Conservation (phyloP, 2,329 filamentous ascomycete species). For the Colletotrichum liaoningense region DNA sequence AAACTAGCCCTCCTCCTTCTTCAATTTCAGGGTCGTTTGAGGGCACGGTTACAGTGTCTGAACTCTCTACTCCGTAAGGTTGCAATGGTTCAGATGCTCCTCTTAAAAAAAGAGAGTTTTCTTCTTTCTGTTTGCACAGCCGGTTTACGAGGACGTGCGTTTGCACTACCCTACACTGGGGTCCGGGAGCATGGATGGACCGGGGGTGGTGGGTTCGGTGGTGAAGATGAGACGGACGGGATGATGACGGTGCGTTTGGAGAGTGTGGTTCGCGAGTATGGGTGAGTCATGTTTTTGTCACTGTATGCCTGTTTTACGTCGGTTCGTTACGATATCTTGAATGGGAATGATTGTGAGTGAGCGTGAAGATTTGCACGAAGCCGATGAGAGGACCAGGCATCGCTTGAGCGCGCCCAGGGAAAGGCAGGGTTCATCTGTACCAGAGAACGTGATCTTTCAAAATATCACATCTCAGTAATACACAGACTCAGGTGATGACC, state of each 20-base stretch:
- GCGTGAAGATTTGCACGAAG: background rate
- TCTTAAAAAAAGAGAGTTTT: background rate
- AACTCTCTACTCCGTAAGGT: background rate
- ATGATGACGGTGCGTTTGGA: background rate
- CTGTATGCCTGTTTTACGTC: background rate
- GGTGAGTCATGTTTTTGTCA: background rate
- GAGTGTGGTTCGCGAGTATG: background rate
- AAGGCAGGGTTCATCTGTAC: too few species aligned
- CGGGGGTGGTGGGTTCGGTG: background rate
- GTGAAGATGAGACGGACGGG: background rate
- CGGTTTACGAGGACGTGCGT: background rate
- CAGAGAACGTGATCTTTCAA: background rate
- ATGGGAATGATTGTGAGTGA: background rate
- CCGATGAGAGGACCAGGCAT: background rate
- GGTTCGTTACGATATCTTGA: background rate
- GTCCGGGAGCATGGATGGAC: background rate
- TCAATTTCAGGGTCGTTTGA: background rate
- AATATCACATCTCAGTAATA: background rate
- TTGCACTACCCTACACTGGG: background rate
- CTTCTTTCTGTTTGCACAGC: background rate
- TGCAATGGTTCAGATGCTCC: background rate
- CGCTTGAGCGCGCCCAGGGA: background rate
- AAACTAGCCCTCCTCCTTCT: background rate
- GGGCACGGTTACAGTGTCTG: slow-evolving; percentile 5
- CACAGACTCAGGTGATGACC: background rate